Percentiles rank a stretch among this genome's conserved stretches.
Evolutionary conservation across 352 stramenopile genomes (phyloP).

Genomic region (Globisporangium barbulae): DNA sequence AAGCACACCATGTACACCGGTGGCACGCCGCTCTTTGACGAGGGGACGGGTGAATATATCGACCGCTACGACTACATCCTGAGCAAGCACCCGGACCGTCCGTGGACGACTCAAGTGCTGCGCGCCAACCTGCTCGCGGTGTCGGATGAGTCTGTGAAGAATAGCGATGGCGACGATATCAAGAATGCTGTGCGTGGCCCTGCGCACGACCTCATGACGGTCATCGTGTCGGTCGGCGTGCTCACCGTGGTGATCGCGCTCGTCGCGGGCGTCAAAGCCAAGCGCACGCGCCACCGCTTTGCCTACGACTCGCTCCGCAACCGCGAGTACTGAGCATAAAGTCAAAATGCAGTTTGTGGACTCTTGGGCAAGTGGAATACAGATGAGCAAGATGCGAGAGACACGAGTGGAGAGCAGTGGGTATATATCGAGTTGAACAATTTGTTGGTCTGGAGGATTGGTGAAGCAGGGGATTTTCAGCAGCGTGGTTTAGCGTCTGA

Average conservation of each 20-base stretch:
- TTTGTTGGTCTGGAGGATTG: background rate
- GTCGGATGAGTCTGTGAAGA: conserved; percentile 11
- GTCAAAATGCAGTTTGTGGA: background rate
- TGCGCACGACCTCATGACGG: conserved; percentile 10
- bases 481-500: too few relatives aligned
- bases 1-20: conserved; percentile 58
- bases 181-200: background rate
- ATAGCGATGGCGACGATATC: background rate
- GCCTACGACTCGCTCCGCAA: conserved; percentile 50
- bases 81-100: conserved; percentile 41
- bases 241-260: conserved; percentile 31
- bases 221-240: conserved; percentile 21
- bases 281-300: conserved; percentile 35
- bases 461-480: too few relatives aligned
- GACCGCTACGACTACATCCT: conserved; percentile 75
- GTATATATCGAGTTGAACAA: background rate
- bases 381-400: too few relatives aligned
- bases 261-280: conserved; percentile 27
- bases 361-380: background rate
- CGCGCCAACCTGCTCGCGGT: conserved; percentile 16
- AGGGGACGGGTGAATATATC: conserved; percentile 45
- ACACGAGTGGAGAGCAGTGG: background rate
- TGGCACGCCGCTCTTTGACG: conserved; percentile 78
- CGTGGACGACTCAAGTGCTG: conserved; percentile 43
- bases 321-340: conserved; percentile 26